Evolutionary conservation across 495 filamentous ascomycete genomes (phyloP), one percentile per base, ranked within the genome.

Genomic region (Neurospora sp.): DNA sequence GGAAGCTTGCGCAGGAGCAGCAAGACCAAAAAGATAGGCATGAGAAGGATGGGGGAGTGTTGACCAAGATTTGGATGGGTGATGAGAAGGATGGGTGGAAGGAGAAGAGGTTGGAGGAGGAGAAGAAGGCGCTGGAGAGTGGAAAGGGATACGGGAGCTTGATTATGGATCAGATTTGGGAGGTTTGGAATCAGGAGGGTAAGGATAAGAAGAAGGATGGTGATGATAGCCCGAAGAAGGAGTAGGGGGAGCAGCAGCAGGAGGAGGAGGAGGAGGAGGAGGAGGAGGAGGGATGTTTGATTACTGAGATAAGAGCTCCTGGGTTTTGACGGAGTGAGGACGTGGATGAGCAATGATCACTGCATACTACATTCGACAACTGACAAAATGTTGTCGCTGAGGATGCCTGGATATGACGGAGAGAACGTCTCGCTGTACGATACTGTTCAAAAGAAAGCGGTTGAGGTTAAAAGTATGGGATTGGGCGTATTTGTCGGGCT

Each of bases 81-180:
- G 91, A 88, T 10, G 84, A 86, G 71, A 88, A 90, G 80, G 90
- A 92, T 78, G 80, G 77, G 69, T 96, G 93, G 93, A 91, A 91
- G 85, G 87, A 88, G 81, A 87, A 86, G 84, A 81, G 93, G 77
- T 76, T 92, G 74, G 79, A 83, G 80, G 87, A 91, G 85, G 92
- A 94, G 80, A 85, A 85, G 83, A 85, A 93, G 83, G 89, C 89
- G 71, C 75, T 94, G 77, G 89, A 90, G 76, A 88, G 91, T 72
- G 94, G 94, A 22, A 91, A 89, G 81, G 92, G 93, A 37, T 94
- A 95, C 85, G 88, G 88, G 18, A 90, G 88, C 76, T 82, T 97
- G 81, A 97, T 97, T 74, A 86, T 87, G 81, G 92, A 94, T 75
- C 91, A 95, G 86, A 87, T 97, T 53, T 89, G 86, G 85, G 93